Conservation (phyloP, 1,139 yeast species). For the Zygosaccharomyces sapae region DNA sequence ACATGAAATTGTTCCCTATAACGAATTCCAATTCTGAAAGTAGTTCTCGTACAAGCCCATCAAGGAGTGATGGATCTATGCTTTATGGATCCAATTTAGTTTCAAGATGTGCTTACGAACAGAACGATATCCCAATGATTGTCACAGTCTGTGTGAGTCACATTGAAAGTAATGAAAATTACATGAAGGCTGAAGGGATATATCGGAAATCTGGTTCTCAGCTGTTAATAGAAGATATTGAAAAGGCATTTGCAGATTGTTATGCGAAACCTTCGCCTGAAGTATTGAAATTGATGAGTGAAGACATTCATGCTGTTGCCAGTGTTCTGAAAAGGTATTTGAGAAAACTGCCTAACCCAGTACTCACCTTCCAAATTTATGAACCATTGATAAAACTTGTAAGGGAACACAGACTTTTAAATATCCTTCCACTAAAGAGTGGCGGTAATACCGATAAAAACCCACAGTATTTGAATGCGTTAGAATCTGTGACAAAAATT, state of each 20-base stretch:
- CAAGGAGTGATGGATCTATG: constrained; percentile 16
- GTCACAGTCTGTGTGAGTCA: constrained; percentile 70
- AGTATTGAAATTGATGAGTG: constrained; percentile 42
- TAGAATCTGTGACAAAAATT: constrained; percentile 39
- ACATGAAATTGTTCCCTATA: constrained; percentile 33
- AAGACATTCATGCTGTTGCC: constrained; percentile 83
- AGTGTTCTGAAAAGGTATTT: constrained; percentile 82
- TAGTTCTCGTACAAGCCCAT: constrained; percentile 14
- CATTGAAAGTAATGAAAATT: constrained; percentile 68
- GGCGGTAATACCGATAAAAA: constrained; percentile 6
- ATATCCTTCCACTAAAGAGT: constrained; percentile 20
- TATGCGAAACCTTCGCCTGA: constrained; percentile 35
- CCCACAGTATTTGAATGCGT: constrained; percentile 17
- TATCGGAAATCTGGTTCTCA: constrained; percentile 90
- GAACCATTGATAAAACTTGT: constrained; percentile 57
- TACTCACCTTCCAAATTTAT: constrained; percentile 68
- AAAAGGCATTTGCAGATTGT: constrained; percentile 31
- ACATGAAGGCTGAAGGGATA: constrained; percentile 65
- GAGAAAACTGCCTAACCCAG: constrained; percentile 79
- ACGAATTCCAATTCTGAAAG: constrained; percentile 16
- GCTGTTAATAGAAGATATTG: constrained; percentile 41
- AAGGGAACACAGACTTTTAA: constrained; percentile 37
- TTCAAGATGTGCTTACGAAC: constrained; percentile 57
- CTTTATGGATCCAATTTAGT: constrained; percentile 44
- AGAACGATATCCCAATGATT: constrained; percentile 60